Evolutionary conservation across 495 filamentous ascomycete species (phyloP).

Genomic region (Aspergillus cristatus): DNA sequence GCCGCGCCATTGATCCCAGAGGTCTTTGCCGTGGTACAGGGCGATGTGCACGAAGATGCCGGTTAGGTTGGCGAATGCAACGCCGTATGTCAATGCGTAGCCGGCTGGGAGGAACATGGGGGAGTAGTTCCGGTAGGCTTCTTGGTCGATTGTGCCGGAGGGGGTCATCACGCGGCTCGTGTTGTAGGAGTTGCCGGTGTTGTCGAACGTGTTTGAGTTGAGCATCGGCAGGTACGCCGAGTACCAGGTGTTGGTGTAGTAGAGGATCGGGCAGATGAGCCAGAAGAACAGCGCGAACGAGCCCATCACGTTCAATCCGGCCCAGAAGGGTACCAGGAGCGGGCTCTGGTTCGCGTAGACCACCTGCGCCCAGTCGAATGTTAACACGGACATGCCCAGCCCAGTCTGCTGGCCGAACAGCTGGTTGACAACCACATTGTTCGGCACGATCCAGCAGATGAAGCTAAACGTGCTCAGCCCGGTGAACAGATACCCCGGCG

Average conservation of each 20-base stretch:
- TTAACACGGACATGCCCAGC: slow-evolving; percentile 73
- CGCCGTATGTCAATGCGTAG: slow-evolving; percentile 49
- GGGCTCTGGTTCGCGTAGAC: slow-evolving; percentile 80
- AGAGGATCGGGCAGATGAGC: slow-evolving; percentile 69
- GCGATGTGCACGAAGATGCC: slow-evolving; percentile 57
- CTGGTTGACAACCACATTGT: slow-evolving; percentile 60
- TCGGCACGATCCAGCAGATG: slow-evolving; percentile 81
- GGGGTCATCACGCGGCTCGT: slow-evolving; percentile 32
- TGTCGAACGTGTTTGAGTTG: slow-evolving; percentile 40
- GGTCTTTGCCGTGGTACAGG: slow-evolving; percentile 54
- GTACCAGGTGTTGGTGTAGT: slow-evolving; percentile 63
- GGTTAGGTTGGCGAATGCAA: slow-evolving; percentile 62
- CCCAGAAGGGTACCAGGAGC: slow-evolving; percentile 83
- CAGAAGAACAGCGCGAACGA: slow-evolving; percentile 84
- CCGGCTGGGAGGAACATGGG: slow-evolving; percentile 40
- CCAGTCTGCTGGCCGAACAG: slow-evolving; percentile 58
- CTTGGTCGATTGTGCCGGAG: slow-evolving; percentile 29
- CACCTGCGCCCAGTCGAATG: slow-evolving; percentile 91
- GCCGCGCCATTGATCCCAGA: slow-evolving; percentile 52
- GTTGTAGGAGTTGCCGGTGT: slow-evolving; percentile 33
- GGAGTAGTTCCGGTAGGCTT: slow-evolving; percentile 35
- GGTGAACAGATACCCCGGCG: slow-evolving; percentile 76
- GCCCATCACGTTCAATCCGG: slow-evolving; percentile 77
- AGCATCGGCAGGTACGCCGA: slow-evolving; percentile 40
- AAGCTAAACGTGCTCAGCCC: slow-evolving; percentile 86